These are phyloP conservation scores for Nannochloropsis gaditana DNA, from an alignment of 108 stramenopile species.

Conservation along the genomic window DNA sequence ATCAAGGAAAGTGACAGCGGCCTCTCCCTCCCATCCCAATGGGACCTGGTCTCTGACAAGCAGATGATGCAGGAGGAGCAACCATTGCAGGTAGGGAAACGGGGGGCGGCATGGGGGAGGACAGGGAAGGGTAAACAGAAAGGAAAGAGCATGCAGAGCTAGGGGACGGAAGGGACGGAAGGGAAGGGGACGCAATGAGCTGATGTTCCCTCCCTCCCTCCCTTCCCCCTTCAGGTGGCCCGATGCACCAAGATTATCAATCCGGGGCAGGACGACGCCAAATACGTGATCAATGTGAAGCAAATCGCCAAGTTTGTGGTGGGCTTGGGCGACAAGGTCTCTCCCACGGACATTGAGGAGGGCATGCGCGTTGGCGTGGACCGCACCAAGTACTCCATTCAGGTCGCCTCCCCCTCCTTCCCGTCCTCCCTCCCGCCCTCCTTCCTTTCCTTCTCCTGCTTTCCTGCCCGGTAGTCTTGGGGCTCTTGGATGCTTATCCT, in stretches of 20 bases:
- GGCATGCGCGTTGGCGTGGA: slow-evolving; percentile 99
- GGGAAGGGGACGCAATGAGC: too few species aligned
- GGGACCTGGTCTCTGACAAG: slow-evolving; percentile 98
- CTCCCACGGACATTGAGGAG: slow-evolving; percentile 99
- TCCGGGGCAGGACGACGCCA: slow-evolving; percentile 65
- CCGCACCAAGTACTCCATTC: slow-evolving; percentile 88
- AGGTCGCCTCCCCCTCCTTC: slow-evolving; percentile 33
- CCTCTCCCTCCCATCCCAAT: slow-evolving; percentile 89
- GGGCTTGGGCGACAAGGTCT: slow-evolving; percentile 87
- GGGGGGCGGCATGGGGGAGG: neutral
- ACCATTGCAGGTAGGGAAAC: slow-evolving; percentile 46
- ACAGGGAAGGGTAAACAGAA: neutral
- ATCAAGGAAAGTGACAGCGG: slow-evolving; percentile 98
- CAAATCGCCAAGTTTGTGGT: slow-evolving; percentile 99
- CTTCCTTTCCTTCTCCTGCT: neutral
- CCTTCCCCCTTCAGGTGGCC: slow-evolving; percentile 71
- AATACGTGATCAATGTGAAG: slow-evolving; percentile 98
- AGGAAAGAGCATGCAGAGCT: neutral
- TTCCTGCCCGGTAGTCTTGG: too few species aligned
- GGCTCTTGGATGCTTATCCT: too few species aligned
- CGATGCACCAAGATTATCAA: slow-evolving; percentile 97
- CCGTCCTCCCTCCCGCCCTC: neutral
- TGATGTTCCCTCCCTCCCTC: neutral
- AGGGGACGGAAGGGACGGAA: too few species aligned
- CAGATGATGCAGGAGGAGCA: slow-evolving; percentile 99